Percentiles rank a stretch among this genome's conserved stretches.
phyloP scores from a whole-genome alignment of 805 yeast genomes.

The Metschnikowia rubicola region DNA sequence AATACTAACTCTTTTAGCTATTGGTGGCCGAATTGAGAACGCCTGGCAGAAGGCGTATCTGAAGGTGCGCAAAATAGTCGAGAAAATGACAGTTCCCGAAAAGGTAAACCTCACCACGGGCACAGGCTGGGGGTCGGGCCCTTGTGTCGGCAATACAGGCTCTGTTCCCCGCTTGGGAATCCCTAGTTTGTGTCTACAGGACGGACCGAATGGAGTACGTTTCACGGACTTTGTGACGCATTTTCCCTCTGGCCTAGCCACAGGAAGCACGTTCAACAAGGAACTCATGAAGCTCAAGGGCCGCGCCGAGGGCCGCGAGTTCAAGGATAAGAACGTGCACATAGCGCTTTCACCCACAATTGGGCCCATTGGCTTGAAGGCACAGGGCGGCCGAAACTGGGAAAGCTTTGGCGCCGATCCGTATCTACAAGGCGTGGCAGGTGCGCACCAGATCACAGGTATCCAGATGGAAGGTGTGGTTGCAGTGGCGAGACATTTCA shows the following conservation, averaged over 20 bases:
- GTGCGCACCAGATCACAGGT: constrained; percentile 51
- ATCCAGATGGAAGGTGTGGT: constrained; percentile 56
- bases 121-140: constrained; percentile 61
- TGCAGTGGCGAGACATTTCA: constrained; percentile 53
- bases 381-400: constrained; percentile 65
- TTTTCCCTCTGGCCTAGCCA: constrained; percentile 57
- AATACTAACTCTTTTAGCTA: constrained; percentile 20
- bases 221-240: constrained; percentile 53
- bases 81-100: constrained; percentile 54
- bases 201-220: constrained; percentile 61
- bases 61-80: constrained; percentile 52
- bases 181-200: constrained; percentile 56
- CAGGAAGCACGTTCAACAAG: constrained; percentile 56
- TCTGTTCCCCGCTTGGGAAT: constrained; percentile 52
- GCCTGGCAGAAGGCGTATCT: constrained; percentile 58
- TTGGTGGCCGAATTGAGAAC: constrained; percentile 47
- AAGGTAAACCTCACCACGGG: constrained; percentile 64
- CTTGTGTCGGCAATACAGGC: constrained; percentile 61
- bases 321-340: constrained; percentile 51
- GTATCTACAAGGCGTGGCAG: constrained; percentile 53
- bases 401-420: constrained; percentile 64
- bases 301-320: constrained; percentile 55
- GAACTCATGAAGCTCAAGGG: constrained; percentile 52
- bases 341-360: constrained; percentile 54
- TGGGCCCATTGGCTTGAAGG: constrained; percentile 61